Evolutionary conservation across 768 basidiomycete genomes (phyloP).

Genomic region (Tricholoma sp.): DNA sequence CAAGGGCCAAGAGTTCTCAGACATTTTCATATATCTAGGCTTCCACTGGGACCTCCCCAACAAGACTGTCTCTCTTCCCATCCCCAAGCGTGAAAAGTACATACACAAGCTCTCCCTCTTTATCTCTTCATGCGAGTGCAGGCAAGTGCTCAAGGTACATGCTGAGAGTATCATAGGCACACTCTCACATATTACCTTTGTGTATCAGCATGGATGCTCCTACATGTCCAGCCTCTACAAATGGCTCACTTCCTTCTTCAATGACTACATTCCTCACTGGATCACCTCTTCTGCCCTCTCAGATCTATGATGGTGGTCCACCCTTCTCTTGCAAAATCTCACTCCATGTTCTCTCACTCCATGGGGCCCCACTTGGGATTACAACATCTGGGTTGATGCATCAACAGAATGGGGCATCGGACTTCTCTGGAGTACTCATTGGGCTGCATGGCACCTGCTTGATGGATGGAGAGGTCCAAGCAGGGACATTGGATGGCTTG

Average conservation of each 20-base stretch:
- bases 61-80: slow-evolving; percentile 18
- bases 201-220: slow-evolving; percentile 16
- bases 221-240: slow-evolving; percentile 7
- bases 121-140: background rate
- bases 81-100: slow-evolving; percentile 24
- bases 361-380: slow-evolving; percentile 9
- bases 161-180: slow-evolving; percentile 8
- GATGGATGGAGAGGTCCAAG: slow-evolving; percentile 7
- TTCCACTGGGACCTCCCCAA: slow-evolving; percentile 23
- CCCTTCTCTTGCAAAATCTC: background rate
- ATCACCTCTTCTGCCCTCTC: slow-evolving; percentile 2
- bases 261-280: slow-evolving; percentile 2
- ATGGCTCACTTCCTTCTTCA: background rate
- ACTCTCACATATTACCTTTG: slow-evolving; percentile 19
- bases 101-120: background rate
- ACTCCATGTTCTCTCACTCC: slow-evolving; percentile 10
- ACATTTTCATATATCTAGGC: slow-evolving; percentile 18
- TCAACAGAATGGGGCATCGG: slow-evolving; percentile 25
- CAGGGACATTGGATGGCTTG: slow-evolving; percentile 9
- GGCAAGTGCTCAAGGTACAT: background rate
- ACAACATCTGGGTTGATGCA: slow-evolving; percentile 1
- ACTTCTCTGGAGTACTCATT: slow-evolving; percentile 7
- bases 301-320: slow-evolving; percentile 4
- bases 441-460: slow-evolving; percentile 8
- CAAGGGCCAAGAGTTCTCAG: slow-evolving; percentile 14